These are phyloP conservation scores for Pisolithus microcarpus DNA, from an alignment of 768 basidiomycete genomes.

Conservation along the genomic window DNA sequence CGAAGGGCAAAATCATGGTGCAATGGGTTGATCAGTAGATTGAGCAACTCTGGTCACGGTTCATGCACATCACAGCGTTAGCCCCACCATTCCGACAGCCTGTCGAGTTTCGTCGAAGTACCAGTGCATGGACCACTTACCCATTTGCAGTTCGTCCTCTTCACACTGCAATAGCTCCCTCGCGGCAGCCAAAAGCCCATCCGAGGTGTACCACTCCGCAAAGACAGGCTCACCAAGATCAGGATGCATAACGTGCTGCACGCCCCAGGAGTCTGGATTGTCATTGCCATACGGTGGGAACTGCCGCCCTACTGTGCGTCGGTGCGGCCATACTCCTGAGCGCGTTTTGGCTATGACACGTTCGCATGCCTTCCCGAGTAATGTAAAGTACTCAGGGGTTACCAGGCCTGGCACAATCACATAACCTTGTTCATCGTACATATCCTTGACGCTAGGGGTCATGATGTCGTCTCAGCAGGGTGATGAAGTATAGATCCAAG, in stretches of 20 bases:
- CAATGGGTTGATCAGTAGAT: constrained; percentile 64
- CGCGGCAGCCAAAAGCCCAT: constrained; percentile 37
- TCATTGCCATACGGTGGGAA: constrained; percentile 63
- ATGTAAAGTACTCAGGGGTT: constrained; percentile 28
- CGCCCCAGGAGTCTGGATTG: constrained; percentile 69
- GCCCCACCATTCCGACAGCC: too few species aligned
- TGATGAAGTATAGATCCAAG: too few species aligned
- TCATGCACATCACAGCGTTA: too few species aligned
- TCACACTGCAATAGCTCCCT: constrained; percentile 47
- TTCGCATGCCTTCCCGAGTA: constrained; percentile 45
- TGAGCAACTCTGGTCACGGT: constrained; percentile 50
- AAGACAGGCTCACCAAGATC: constrained; percentile 54
- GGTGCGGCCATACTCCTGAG: constrained; percentile 52
- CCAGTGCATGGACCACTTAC: constrained; percentile 30
- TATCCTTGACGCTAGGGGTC: constrained; percentile 30
- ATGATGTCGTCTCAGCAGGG: background rate
- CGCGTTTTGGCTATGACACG: constrained; percentile 48
- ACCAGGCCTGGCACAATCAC: constrained; percentile 57
- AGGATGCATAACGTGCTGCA: constrained; percentile 80
- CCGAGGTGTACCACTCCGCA: constrained; percentile 60
- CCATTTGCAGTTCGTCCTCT: constrained; percentile 63
- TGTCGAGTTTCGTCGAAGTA: too few species aligned
- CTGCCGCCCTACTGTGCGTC: constrained; percentile 69
- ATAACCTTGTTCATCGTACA: constrained; percentile 59
- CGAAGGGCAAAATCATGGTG: constrained; percentile 61